Conservation (phyloP, 2,329 filamentous ascomycete species). For the Emergomyces pasteurianus region DNA sequence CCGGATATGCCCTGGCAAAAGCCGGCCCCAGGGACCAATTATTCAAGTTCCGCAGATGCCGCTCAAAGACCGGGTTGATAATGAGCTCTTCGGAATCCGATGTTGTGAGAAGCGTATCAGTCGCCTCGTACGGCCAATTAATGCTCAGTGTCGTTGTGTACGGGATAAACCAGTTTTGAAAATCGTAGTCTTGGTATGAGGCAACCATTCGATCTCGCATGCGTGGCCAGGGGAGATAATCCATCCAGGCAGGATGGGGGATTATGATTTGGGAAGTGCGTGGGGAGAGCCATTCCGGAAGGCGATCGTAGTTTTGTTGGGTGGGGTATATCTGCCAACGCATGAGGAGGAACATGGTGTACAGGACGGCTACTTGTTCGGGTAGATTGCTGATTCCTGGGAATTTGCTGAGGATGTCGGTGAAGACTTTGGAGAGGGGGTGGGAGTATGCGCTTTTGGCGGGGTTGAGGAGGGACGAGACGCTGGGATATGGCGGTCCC, state of each 20-base stretch:
- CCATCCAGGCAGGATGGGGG: constrained; percentile 69
- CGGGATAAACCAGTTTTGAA: constrained; percentile 73
- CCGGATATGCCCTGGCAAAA: constrained; percentile 56
- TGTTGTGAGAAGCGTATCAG: constrained; percentile 52
- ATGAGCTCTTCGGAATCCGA: constrained; percentile 49
- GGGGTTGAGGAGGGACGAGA: constrained; percentile 66
- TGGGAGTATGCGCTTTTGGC: constrained; percentile 52
- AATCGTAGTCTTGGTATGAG: constrained; percentile 46
- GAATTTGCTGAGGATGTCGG: constrained; percentile 74
- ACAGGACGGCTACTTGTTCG: constrained; percentile 70
- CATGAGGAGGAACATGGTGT: constrained; percentile 78
- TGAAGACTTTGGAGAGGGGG: constrained; percentile 72
- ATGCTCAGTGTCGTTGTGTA: constrained; percentile 64
- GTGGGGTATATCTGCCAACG: constrained; percentile 75
- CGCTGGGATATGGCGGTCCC: constrained; percentile 67
- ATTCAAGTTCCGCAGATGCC: constrained; percentile 58
- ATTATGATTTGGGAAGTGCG: constrained; percentile 52
- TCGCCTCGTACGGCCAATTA: constrained; percentile 74
- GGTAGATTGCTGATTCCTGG: constrained; percentile 66
- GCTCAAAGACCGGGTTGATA: constrained; percentile 79
- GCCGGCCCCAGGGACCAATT: constrained; percentile 71
- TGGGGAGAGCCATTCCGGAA: constrained; percentile 64
- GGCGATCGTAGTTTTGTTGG: constrained; percentile 62
- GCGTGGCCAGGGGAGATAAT: constrained; percentile 66
- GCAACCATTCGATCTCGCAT: constrained; percentile 58